Percentiles rank a stretch among this genome's conserved stretches.
phyloP scores from a whole-genome alignment of 371 early-diverging fungal genomes.

The Mucor ambiguus region DNA sequence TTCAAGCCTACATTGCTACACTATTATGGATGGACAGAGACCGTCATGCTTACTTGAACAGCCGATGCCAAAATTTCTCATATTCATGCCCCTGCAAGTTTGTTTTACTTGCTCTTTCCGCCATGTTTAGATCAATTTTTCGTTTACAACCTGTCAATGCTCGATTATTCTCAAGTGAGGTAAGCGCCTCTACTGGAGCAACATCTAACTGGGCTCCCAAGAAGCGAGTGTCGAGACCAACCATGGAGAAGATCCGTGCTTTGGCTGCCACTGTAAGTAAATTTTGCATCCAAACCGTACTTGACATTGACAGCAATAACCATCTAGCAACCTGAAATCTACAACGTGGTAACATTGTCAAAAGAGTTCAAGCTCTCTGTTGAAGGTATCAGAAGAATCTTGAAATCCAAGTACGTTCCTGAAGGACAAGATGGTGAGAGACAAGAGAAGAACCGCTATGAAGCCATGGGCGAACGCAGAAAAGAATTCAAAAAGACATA shows the following conservation, averaged over 20 bases:
- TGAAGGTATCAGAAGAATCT: constrained; percentile 41
- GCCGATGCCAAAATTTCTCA: not conserved
- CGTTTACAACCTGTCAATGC: not conserved
- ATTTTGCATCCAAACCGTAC: not conserved
- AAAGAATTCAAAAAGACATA: constrained; percentile 13
- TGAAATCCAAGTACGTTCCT: constrained; percentile 42
- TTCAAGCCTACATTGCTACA: not conserved
- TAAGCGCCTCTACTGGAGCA: not conserved
- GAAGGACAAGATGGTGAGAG: constrained; percentile 25
- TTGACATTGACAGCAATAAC: not conserved
- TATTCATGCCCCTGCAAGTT: not conserved
- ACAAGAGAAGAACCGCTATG: constrained; percentile 41
- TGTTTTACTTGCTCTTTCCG: not conserved
- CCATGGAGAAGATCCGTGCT: constrained; percentile 37
- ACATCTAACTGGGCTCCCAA: constrained; percentile 29
- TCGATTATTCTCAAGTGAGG: constrained; percentile 1
- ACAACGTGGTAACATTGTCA: constrained; percentile 24
- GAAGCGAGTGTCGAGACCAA: constrained; percentile 40
- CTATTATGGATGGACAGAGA: not conserved
- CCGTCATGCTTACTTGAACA: not conserved
- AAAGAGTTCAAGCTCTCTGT: constrained; percentile 37
- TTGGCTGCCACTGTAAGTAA: constrained; percentile 28
- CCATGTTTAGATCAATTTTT: constrained; percentile 2
- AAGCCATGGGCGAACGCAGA: constrained; percentile 40
- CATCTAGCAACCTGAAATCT: constrained; percentile 34